Conservation (phyloP, 495 filamentous ascomycete species). For the Bombardia bombarda region DNA sequence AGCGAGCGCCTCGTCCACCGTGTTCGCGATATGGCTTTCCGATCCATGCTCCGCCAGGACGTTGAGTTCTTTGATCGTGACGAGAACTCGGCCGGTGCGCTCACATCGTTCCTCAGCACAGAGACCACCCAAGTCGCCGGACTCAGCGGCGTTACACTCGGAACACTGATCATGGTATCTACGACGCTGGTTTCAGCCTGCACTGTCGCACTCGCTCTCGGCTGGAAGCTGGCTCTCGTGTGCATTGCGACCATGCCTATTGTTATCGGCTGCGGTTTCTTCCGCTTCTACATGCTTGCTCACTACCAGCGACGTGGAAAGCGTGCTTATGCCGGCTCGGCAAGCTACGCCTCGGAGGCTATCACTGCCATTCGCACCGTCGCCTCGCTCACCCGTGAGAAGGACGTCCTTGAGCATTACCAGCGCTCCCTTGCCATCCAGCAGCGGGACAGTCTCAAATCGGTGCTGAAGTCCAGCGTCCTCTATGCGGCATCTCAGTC, state of each 20-base stretch:
- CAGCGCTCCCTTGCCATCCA: constrained; percentile 17
- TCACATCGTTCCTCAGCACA: constrained; percentile 81
- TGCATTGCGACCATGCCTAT: constrained; percentile 75
- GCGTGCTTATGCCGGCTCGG: constrained; percentile 63
- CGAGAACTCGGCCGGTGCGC: constrained; percentile 71
- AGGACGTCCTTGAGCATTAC: constrained; percentile 70
- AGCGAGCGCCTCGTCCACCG: constrained; percentile 74
- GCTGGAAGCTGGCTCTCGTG: constrained; percentile 87
- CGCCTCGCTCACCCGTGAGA: constrained; percentile 52
- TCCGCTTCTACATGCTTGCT: constrained; percentile 64
- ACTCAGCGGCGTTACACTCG: constrained; percentile 72
- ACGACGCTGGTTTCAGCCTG: constrained; percentile 68
- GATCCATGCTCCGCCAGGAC: constrained; percentile 82
- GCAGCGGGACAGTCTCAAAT: constrained; percentile 21
- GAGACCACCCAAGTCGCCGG: constrained; percentile 78
- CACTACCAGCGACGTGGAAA: constrained; percentile 68
- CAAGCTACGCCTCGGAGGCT: constrained; percentile 81
- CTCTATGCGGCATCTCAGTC: constrained; percentile 78
- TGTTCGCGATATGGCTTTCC: constrained; percentile 71
- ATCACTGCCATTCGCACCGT: constrained; percentile 86
- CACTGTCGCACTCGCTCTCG: constrained; percentile 57
- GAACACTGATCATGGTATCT: constrained; percentile 66
- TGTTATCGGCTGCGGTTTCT: constrained; percentile 75
- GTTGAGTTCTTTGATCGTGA: constrained; percentile 82
- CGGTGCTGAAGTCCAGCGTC: constrained; percentile 25